These are phyloP conservation scores for Penicillium soppii DNA, from an alignment of 495 filamentous ascomycete species.

Conservation along the genomic window DNA sequence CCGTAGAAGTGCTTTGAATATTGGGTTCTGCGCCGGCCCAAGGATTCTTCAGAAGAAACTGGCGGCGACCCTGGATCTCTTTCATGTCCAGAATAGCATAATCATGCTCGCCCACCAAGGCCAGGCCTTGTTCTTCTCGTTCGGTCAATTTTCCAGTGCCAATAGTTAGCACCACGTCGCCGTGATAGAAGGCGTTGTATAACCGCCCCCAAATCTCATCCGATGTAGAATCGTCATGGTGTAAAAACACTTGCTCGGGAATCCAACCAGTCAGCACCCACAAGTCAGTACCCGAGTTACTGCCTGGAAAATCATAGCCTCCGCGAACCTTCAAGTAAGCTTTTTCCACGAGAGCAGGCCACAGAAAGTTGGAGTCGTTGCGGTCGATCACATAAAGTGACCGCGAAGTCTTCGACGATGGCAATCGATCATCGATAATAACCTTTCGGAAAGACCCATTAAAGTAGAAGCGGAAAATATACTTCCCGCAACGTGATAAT, in stretches of 20 bases:
- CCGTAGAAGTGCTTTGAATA: slow-evolving; percentile 9
- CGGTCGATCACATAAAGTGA: slow-evolving; percentile 87
- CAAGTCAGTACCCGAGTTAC: slow-evolving; percentile 92
- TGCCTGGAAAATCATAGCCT: slow-evolving; percentile 98
- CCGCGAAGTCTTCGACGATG: slow-evolving; percentile 68
- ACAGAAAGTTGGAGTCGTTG: slow-evolving; percentile 71
- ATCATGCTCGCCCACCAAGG: slow-evolving; percentile 85
- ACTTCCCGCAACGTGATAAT: slow-evolving; percentile 77
- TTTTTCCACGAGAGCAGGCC: slow-evolving; percentile 95
- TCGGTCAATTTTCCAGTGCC: slow-evolving; percentile 79
- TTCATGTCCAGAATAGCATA: slow-evolving; percentile 87
- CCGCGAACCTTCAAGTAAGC: slow-evolving; percentile 96
- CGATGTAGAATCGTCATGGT: slow-evolving; percentile 74
- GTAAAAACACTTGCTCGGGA: slow-evolving; percentile 90
- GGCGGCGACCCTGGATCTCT: slow-evolving; percentile 58
- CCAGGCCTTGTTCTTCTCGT: slow-evolving; percentile 73
- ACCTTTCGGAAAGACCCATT: slow-evolving; percentile 91
- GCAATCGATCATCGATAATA: slow-evolving; percentile 87
- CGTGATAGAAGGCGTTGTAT: slow-evolving; percentile 67
- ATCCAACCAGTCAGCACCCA: slow-evolving; percentile 94
- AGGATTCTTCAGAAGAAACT: slow-evolving; percentile 89
- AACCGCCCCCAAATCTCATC: slow-evolving; percentile 77
- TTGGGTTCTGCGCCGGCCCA: slow-evolving; percentile 73
- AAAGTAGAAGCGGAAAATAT: slow-evolving; percentile 88
- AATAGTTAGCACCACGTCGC: slow-evolving; percentile 84